Base-by-base conservation (phyloP, 495 filamentous ascomycete genomes). In the Friedmanniomyces simplex region DNA sequence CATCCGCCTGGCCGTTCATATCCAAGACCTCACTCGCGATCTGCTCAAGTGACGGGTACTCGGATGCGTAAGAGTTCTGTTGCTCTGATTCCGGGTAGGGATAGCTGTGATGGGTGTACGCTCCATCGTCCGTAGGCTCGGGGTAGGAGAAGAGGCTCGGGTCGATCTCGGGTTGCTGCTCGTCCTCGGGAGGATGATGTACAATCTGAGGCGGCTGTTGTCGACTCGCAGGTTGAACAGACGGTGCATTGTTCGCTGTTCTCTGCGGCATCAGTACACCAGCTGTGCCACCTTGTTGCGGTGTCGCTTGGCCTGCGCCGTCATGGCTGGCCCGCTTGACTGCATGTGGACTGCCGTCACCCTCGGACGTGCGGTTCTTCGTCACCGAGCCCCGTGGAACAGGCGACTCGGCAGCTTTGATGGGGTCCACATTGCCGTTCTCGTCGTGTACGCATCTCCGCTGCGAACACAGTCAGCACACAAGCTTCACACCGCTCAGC, bases 401-500 rank as follows among this genome's bases (percentile, higher is more conserved):
- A 4, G 81, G 77, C 22, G 74, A 68, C 63, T 84, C 82, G 49
- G 77, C 74, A 7, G 79, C 77, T 55, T 84, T 85, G 57, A 79
- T 66, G 0, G 81, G 81, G 62, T 86, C 82, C 30, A 85, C 76
- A 52, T 80, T 74, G 36, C 82, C 82, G 60, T 77, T 74, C 55
- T 81, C 80, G 58, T 85, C 81, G 59, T 86, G 82, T 24, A 86
- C 82, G 62, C 82, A 86, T 60, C 82, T 80, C 52, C 82, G 81
- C 82, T 86, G 52, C 45, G 48, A 13, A 12, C 36, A 2, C 10
- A 22, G 52, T 71, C 52, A 73, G 63, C 63, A 58, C 63, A 58
- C 42, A 24, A 53, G 32, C 41, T 42, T 24, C 34, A 41, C 1
- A 36, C 34, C 10, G 26, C 30, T 21, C 52, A 53, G 14, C 57